Conservation (phyloP, 2,329 filamentous ascomycete species). For the Penicillium polonicum region DNA sequence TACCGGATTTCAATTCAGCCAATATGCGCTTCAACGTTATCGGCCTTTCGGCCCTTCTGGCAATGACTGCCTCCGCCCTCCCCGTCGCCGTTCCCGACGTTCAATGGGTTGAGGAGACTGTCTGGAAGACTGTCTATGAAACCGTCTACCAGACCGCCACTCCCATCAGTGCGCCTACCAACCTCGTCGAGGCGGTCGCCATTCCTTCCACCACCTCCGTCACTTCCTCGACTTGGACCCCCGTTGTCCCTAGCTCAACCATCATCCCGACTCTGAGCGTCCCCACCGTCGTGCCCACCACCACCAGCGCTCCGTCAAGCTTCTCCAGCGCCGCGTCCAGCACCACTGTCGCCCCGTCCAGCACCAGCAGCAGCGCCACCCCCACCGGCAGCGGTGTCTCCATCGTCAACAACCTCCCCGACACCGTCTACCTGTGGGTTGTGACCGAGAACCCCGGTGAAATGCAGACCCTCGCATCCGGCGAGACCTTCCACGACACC, state of each 20-base stretch:
- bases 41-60: constrained; percentile 11
- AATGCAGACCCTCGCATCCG: constrained; percentile 23
- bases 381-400: constrained; percentile 21
- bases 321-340: constrained; percentile 2
- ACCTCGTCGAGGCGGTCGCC: background rate
- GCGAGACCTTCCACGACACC: constrained; percentile 23
- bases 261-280: background rate
- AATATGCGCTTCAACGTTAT: constrained; percentile 15
- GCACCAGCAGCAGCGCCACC: constrained; percentile 1
- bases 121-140: constrained; percentile 10
- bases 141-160: constrained; percentile 1
- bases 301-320: constrained; percentile 5
- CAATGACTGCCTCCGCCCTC: constrained; percentile 10
- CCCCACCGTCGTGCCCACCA: constrained; percentile 6
- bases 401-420: constrained; percentile 29
- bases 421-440: constrained; percentile 31
- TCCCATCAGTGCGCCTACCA: background rate
- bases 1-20: background rate
- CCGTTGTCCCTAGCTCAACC: background rate
- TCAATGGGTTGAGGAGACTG: background rate
- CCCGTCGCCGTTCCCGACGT: constrained; percentile 8
- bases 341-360: background rate
- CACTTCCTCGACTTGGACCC: background rate
- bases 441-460: constrained; percentile 19
- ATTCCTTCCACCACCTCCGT: background rate